Conservation (phyloP, 441 rosid species). For the Omphalea diandra region DNA sequence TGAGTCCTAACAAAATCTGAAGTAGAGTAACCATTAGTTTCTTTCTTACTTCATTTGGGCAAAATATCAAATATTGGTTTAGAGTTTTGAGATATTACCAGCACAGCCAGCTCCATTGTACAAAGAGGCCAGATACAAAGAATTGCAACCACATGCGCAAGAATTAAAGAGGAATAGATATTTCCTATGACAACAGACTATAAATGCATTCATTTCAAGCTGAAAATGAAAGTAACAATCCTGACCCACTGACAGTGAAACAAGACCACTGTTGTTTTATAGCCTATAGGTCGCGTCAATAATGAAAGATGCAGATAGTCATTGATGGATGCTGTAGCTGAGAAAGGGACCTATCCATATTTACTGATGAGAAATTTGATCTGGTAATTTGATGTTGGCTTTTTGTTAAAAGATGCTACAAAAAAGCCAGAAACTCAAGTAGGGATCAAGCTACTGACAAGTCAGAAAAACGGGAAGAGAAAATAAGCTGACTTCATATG, state of each 20-base stretch:
- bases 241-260: neutral
- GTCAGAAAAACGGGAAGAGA: too few species aligned
- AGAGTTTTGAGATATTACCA: neutral
- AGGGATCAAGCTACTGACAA: too few species aligned
- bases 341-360: neutral
- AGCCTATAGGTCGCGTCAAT: neutral
- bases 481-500: too few species aligned
- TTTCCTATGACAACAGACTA: neutral
- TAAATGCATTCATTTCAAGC: neutral
- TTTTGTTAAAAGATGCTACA: too few species aligned
- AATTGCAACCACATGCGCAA: constrained; percentile 3
- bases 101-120: neutral
- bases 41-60: neutral
- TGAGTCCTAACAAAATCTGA: too few species aligned
- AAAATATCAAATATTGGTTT: neutral
- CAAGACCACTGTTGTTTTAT: neutral
- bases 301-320: neutral
- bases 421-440: too few species aligned
- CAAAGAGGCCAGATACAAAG: neutral
- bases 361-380: too few species aligned
- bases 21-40: too few species aligned
- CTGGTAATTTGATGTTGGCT: too few species aligned
- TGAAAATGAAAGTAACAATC: neutral
- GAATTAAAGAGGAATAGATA: neutral
- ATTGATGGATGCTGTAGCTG: neutral